Base-by-base conservation (phyloP, 1,284 basidiomycete genomes). In the Rhodotorula sp. region DNA sequence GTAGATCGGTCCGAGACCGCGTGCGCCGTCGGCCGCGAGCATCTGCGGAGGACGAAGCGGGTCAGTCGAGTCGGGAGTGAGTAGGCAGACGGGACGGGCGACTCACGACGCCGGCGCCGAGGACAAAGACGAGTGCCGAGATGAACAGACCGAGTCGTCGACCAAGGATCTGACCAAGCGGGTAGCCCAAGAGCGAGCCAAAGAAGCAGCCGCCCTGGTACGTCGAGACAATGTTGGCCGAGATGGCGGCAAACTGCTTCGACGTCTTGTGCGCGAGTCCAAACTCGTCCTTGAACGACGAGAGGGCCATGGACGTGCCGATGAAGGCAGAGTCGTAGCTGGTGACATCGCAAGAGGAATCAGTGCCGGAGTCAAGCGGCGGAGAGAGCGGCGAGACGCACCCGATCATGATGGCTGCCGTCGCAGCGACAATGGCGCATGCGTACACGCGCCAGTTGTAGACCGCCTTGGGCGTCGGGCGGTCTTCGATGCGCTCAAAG, bases 381-480 rank as follows among this genome's bases (percentile, higher is more conserved):
- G 22, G 22, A n/a, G 15, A 22, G 2, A 39, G 19, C 20, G 70
- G n/a, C 27, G 83, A 34, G 30, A 67, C 68, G 51, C 62, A 68
- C 34, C 70, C 70, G 19, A 68, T 69, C 59, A 68, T 66, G 48
- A 73, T 63, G 46, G 68, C 68, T 4, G 68, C 72, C n/a, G 64
- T 62, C 1, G 74, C 68, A 4, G 74, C 74, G 29, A 68, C 62
- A 48, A 69, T 60, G 32, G 71, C 54, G 22, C 27, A 49, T 19
- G 47, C 8, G 34, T 51, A 60, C 0, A 60, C 59, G 13, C 48
- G 47, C 48, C 55, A 82, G 75, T 85, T 85, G 81, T 85, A 85
- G 30, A 86, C 82, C 57, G 82, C 79, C 60, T 74, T 74, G 10
- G 83, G 82, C n/a, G 82, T 83, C 2, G 82, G 81, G 3, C 83